Conservation (phyloP, 441 rosid species). For the Pelargonium fulgidum region DNA sequence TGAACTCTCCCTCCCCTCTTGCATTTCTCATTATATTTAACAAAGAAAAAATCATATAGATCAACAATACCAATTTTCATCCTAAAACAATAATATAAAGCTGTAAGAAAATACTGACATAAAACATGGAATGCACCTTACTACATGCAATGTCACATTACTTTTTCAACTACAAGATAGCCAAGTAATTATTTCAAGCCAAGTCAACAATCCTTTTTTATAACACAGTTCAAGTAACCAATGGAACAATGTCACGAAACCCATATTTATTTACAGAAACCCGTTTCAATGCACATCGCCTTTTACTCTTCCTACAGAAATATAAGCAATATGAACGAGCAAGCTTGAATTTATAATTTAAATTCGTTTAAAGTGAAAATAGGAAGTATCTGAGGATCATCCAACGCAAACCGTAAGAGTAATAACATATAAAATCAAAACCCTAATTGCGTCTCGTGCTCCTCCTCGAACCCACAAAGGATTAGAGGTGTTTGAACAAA, state of each 20-base stretch:
- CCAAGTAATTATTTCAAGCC: conserved; percentile 4
- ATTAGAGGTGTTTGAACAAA: not conserved
- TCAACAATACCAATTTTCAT: conserved; percentile 1
- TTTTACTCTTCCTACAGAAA: not conserved
- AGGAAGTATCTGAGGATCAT: not conserved
- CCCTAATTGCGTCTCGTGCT: conserved; percentile 4
- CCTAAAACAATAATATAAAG: not conserved
- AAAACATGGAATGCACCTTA: not conserved
- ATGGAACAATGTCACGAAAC: not conserved
- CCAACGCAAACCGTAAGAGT: not conserved
- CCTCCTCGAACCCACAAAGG: not conserved
- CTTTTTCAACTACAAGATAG: conserved; percentile 2
- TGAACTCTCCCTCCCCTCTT: not conserved
- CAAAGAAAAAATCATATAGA: not conserved
- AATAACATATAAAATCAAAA: not conserved
- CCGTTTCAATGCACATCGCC: not conserved
- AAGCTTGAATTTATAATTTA: not conserved
- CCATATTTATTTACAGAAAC: not conserved
- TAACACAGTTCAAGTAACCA: not conserved
- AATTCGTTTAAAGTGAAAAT: not conserved
- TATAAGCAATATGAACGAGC: not conserved
- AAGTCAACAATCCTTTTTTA: too few relatives aligned
- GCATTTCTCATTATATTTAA: not conserved
- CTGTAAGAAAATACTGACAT: not conserved
- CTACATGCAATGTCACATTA: not conserved